Percentiles rank a stretch among this genome's conserved stretches.
These are phyloP conservation scores for Tylopilus rubrobrunneus DNA, from an alignment of 768 basidiomycete genomes.

Conservation along the genomic window DNA sequence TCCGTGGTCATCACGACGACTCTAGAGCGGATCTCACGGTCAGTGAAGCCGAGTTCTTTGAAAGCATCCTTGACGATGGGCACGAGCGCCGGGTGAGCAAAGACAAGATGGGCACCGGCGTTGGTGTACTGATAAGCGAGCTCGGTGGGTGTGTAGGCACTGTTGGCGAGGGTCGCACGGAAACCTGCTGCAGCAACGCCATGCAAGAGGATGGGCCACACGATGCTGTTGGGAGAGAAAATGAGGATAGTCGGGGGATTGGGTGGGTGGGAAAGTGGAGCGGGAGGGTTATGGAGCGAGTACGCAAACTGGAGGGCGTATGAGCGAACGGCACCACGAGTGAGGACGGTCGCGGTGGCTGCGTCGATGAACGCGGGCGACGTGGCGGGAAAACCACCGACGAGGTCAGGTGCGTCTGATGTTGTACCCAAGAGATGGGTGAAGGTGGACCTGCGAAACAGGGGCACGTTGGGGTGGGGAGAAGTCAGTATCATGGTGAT, in stretches of 20 bases:
- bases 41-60: slow-evolving; percentile 41
- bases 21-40: slow-evolving; percentile 45
- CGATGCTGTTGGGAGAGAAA: slow-evolving; percentile 65
- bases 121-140: slow-evolving; percentile 70
- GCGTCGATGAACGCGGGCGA: slow-evolving; percentile 66
- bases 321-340: slow-evolving; percentile 50
- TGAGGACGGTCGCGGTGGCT: slow-evolving; percentile 48
- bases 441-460: slow-evolving; percentile 29
- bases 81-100: slow-evolving; percentile 62
- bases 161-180: slow-evolving; percentile 69
- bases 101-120: slow-evolving; percentile 58
- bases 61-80: slow-evolving; percentile 56
- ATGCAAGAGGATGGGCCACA: slow-evolving; percentile 47
- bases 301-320: slow-evolving; percentile 54
- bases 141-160: slow-evolving; percentile 63
- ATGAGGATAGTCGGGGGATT: slow-evolving; percentile 51
- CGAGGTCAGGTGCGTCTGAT: slow-evolving; percentile 16
- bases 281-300: slow-evolving; percentile 48
- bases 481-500: slow-evolving; percentile 24
- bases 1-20: slow-evolving; percentile 53
- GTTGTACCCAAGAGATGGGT: slow-evolving; percentile 26
- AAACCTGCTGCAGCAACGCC: slow-evolving; percentile 60
- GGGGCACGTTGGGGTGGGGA: slow-evolving; percentile 14
- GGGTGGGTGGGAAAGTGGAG: slow-evolving; percentile 46
- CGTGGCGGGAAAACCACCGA: slow-evolving; percentile 43